Base-by-base conservation (phyloP, 139 green algal species). In the Axilococcus clingmanii region DNA sequence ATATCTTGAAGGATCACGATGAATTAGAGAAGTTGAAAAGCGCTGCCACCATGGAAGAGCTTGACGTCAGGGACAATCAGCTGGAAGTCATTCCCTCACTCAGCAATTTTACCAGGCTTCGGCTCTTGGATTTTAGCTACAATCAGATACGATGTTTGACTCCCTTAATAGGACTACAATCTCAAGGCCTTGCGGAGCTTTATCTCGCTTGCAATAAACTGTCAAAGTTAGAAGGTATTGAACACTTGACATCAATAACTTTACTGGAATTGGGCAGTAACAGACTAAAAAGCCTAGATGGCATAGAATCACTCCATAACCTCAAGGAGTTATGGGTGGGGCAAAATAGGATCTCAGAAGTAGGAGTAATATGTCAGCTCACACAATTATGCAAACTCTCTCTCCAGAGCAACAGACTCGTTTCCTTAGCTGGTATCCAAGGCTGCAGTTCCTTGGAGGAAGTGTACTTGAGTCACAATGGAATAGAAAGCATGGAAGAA, bases 211-310 rank as follows among this genome's bases (percentile, higher is more conserved):
- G 41, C 57, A 97, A 97, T 73, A 89, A 93, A 62, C 51, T 96
- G 1, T 55, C 61, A 2, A 52, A 29, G 4, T 83, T 89, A 2
- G 45, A 72, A 28, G 50, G 38, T 5, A 22, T 75, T 23, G n/a
- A 8, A 0, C 50, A 74, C 4, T 64, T 95, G 8, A 76, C 51
- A 49, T 40, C 29, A 0, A 71, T 97, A 2, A 61, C 58, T 12
- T 51, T 87, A 27, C 76, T 97, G 32, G 89, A 97, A 68, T 78
- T 97, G 17, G 90, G 90, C 0, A 89, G 66, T 36, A 97, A 97
- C 66, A 75, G 87, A n/a, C 75, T 95, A 12, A 53, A 60, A 19
- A 33, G 55, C 20, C 74, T 94, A 43, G 70, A 83, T n/a, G 61
- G 71, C 8, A 31, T 88, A 28, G 67, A 76, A 20, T 40, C 30